phyloP scores from a whole-genome alignment of 2,329 filamentous ascomycete genomes.

The Fusarium verticillioides region DNA sequence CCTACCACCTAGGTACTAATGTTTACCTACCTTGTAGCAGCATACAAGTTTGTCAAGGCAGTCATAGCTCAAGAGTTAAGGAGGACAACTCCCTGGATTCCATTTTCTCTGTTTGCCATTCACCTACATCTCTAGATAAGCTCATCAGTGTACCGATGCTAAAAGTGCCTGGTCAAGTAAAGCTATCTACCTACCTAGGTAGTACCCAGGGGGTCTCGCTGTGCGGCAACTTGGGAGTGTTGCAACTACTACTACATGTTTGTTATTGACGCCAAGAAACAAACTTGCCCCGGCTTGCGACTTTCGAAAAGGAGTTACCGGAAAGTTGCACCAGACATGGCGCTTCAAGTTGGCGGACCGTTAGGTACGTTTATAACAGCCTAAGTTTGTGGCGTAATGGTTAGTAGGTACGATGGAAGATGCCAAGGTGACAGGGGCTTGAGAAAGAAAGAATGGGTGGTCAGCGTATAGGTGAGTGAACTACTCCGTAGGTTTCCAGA shows the following conservation, averaged over 20 bases:
- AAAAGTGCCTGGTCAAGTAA: background rate
- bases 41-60: background rate
- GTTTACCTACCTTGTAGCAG: background rate
- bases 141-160: background rate
- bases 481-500: background rate
- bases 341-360: background rate
- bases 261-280: background rate
- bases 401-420: background rate
- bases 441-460: background rate
- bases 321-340: background rate
- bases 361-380: background rate
- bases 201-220: background rate
- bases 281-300: background rate
- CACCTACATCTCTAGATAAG: background rate
- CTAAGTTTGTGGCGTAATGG: background rate
- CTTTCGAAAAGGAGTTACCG: background rate
- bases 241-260: background rate
- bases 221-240: background rate
- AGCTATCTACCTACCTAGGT: background rate
- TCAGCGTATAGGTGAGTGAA: background rate
- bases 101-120: background rate
- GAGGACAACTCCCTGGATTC: background rate
- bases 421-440: background rate
- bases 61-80: background rate
- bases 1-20: background rate